Conservation (phyloP, 768 basidiomycete genomes). For the Boletus eberwhitei region DNA sequence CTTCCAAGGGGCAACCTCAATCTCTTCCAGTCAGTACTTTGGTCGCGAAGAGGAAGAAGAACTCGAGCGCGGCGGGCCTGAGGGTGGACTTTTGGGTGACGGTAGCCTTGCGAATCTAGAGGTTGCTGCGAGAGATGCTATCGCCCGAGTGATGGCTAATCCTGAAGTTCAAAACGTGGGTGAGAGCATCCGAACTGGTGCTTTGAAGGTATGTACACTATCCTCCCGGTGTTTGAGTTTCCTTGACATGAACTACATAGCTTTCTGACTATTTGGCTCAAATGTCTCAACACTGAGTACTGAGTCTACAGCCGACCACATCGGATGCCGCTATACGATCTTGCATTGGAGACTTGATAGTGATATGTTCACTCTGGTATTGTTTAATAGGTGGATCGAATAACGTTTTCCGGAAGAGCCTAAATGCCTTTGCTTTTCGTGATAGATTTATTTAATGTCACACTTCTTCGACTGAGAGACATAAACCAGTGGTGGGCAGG, state of each 20-base stretch:
- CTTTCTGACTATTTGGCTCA: conserved; percentile 68
- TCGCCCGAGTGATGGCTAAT: conserved; percentile 71
- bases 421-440: conserved; percentile 4
- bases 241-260: conserved; percentile 27
- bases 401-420: not conserved
- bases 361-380: conserved; percentile 3
- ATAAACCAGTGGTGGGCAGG: not conserved
- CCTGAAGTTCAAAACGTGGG: conserved; percentile 85
- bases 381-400: conserved; percentile 15
- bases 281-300: conserved; percentile 49
- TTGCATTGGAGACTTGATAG: not conserved
- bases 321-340: not conserved
- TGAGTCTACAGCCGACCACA: conserved; percentile 13
- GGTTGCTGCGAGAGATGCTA: conserved; percentile 69
- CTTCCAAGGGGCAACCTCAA: conserved; percentile 90
- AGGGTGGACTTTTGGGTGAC: conserved; percentile 53
- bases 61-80: conserved; percentile 40
- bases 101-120: conserved; percentile 54
- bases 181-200: conserved; percentile 74
- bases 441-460: not conserved
- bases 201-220: conserved; percentile 63
- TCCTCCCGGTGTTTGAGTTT: not conserved
- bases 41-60: conserved; percentile 81
- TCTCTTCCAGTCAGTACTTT: conserved; percentile 96
- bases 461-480: not conserved